A percentile compares a stretch with the other conserved stretches of the same genome.
phyloP scores from a whole-genome alignment of 768 basidiomycete species.

The Fistulinella prunicolor region DNA sequence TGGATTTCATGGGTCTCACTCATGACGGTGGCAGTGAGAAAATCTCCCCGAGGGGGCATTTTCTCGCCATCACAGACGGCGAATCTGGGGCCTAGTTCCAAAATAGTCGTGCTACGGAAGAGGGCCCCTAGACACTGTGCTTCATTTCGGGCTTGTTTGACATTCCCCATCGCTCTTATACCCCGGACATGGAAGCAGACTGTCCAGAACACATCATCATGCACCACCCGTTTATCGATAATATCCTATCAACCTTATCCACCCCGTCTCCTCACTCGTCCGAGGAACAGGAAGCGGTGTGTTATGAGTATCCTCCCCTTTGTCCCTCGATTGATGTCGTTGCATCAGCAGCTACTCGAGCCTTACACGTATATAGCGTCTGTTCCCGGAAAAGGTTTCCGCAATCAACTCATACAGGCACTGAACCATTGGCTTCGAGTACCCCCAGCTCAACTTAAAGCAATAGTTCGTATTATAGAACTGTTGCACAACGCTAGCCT shows the following conservation, averaged over 20 bases:
- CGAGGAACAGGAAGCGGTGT: constrained; percentile 24
- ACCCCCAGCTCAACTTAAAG: constrained; percentile 61
- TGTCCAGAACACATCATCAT: constrained; percentile 6
- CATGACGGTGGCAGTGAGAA: constrained; percentile 7
- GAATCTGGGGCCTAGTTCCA: constrained; percentile 2
- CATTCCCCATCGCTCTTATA: constrained; percentile 11
- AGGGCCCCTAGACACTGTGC: not conserved
- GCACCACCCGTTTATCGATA: constrained; percentile 38
- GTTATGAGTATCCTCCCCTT: not conserved
- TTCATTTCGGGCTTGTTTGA: constrained; percentile 12
- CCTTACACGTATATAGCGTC: constrained; percentile 84
- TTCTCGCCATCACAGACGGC: constrained; percentile 3
- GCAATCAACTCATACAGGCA: constrained; percentile 80
- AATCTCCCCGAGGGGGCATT: not conserved
- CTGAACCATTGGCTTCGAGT: constrained; percentile 94
- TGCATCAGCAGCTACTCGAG: constrained; percentile 60
- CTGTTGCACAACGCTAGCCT: constrained; percentile 95
- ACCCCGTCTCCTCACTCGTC: constrained; percentile 23
- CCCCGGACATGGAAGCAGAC: not conserved
- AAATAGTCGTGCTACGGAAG: constrained; percentile 4
- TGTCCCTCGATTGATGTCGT: not conserved
- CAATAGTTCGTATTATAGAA: constrained; percentile 77
- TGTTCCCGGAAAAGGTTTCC: constrained; percentile 89
- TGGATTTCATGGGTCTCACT: constrained; percentile 6
- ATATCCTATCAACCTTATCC: constrained; percentile 33